Base-by-base conservation (phyloP, 352 stramenopile genomes). In the Pythium periplocum region DNA sequence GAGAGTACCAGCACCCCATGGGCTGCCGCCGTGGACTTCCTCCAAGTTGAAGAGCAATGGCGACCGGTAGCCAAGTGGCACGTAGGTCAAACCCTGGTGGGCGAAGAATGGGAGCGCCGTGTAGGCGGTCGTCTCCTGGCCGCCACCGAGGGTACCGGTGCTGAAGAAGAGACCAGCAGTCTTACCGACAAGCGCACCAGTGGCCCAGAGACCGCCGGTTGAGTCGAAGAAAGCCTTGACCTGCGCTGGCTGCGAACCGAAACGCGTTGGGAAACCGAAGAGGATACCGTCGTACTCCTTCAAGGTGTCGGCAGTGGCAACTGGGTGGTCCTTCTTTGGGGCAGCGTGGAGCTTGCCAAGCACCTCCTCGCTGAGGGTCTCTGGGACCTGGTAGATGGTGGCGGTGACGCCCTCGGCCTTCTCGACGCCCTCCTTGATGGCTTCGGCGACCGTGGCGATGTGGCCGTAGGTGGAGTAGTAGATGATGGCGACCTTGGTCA, bases 391-490 rank as follows among this genome's bases (percentile, higher is more conserved):
- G 53, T 86, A 86, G 55, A 95, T 73, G 34, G 69, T 67, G 42
- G 75, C 81, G 9, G 59, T 73, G 38, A 79, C 76, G 58, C 84
- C 87, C 30, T 70, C 69, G 33, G 71, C 69, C 17, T 66, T 63
- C 61, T 94, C 77, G 48, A 96, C 65, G 50, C 84, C 87, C 4
- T 71, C 71, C 62, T 89, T 89, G 47, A 96, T 56, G 8, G 69
- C 59, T 48, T 90, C 70, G 45, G 86, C 83, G 69, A 97, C 75
- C 56, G 64, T 80, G 39, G 60, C 66, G 60, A 96, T 75, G 69
- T 96, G 88, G 45, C 83, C 81, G 67, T 96, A 96, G 4, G 82
- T 85, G 38, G 75, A 90, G 70, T 93, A 93, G 64, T 90, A 89
- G 54, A 95, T 53, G 58, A 95, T 90, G 10, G 77, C 76, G 51